Evolutionary conservation across 306 rosid genomes (phyloP).

Genomic region (Cicer arietinum): DNA sequence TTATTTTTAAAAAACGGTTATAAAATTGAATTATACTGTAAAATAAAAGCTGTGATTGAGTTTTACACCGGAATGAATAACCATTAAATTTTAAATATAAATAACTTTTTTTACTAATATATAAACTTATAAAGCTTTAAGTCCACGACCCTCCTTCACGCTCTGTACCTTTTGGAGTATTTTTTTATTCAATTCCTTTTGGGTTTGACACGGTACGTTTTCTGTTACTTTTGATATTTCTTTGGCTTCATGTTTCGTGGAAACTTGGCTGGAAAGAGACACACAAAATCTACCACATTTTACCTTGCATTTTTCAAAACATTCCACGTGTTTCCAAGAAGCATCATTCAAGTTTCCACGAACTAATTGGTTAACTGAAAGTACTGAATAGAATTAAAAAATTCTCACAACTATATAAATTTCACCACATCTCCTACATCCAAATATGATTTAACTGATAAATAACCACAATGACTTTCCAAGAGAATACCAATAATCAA

Average conservation of each 20-base stretch:
- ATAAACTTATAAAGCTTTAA: too few species aligned
- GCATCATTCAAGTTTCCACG: constrained; percentile 22
- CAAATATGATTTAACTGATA: neutral
- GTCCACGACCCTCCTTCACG: too few species aligned
- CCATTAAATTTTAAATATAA: too few species aligned
- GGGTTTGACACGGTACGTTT: neutral
- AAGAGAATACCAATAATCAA: constrained; percentile 7
- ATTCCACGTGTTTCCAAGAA: constrained; percentile 28
- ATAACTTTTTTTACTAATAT: too few species aligned
- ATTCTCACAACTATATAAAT: neutral
- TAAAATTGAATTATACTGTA: too few species aligned
- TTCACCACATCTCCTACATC: neutral
- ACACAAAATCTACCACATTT: too few species aligned
- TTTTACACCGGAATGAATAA: too few species aligned
- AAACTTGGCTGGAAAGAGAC: neutral
- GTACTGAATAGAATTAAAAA: neutral
- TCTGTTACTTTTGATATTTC: neutral
- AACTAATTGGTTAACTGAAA: neutral
- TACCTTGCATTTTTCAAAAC: neutral
- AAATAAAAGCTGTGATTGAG: too few species aligned
- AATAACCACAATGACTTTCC: constrained; percentile 23
- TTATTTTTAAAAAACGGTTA: too few species aligned
- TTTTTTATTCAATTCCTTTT: neutral
- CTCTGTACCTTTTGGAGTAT: neutral
- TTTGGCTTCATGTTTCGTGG: neutral